phyloP scores from a whole-genome alignment of 768 basidiomycete genomes.

The Agrocybe pediades region DNA sequence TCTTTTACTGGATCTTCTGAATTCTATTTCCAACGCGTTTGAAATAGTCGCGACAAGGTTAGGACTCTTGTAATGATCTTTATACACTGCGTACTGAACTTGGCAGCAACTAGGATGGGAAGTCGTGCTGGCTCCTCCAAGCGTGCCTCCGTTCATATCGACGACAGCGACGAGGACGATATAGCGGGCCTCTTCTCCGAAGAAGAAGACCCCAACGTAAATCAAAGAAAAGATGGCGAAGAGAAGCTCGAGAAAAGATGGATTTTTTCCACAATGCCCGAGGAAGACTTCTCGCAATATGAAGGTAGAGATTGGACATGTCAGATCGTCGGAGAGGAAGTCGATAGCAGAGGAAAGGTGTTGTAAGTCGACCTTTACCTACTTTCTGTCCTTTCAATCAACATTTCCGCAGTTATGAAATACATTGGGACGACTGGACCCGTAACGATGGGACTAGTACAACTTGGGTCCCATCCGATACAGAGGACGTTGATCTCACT shows the following conservation, averaged over 20 bases:
- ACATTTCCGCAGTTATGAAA: constrained; percentile 30
- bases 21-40: too few relatives aligned
- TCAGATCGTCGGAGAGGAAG: constrained; percentile 42
- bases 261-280: constrained; percentile 19
- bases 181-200: constrained; percentile 16
- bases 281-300: constrained; percentile 23
- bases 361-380: constrained; percentile 26
- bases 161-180: neutral
- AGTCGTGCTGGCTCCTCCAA: neutral
- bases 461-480: constrained; percentile 44
- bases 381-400: neutral
- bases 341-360: constrained; percentile 30
- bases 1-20: too few relatives aligned
- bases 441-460: constrained; percentile 54
- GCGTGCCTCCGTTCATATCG: neutral
- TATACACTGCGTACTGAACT: too few relatives aligned
- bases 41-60: too few relatives aligned
- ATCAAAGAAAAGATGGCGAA: too few relatives aligned
- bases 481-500: constrained; percentile 14
- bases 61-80: too few relatives aligned
- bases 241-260: constrained; percentile 22
- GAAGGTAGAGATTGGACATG: constrained; percentile 31
- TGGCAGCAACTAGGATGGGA: too few relatives aligned
- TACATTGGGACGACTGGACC: constrained; percentile 53
- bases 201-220: constrained; percentile 29